A percentile compares a stretch with the other conserved stretches of the same genome.
Conservation (phyloP, 139 green algal genomes). For the Tetraselmis striata region DNA sequence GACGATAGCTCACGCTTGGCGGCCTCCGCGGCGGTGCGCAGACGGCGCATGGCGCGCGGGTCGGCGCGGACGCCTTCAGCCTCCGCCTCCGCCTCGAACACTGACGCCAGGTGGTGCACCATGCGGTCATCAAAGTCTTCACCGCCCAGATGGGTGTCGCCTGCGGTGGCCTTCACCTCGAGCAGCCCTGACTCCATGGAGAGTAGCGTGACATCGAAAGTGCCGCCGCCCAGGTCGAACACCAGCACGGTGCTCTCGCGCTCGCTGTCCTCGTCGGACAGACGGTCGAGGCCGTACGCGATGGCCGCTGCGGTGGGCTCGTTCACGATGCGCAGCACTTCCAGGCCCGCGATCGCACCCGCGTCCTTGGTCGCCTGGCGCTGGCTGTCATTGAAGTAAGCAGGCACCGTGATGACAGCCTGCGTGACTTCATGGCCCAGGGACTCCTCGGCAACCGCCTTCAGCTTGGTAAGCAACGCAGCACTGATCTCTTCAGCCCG, state of each 20-base stretch:
- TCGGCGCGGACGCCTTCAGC: background rate
- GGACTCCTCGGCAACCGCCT: slow-evolving; percentile 15
- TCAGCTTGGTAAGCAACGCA: background rate
- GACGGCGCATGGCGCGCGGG: slow-evolving; percentile 7
- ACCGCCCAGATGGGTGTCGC: slow-evolving; percentile 62
- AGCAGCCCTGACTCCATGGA: background rate
- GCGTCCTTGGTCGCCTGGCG: slow-evolving; percentile 48
- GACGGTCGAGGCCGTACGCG: slow-evolving; percentile 62
- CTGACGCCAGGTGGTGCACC: slow-evolving; percentile 10
- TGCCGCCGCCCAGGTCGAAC: slow-evolving; percentile 80
- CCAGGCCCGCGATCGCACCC: slow-evolving; percentile 28
- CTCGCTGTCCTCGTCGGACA: background rate
- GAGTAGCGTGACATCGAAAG: slow-evolving; percentile 68
- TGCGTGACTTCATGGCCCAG: slow-evolving; percentile 14
- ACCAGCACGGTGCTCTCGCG: slow-evolving; percentile 61
- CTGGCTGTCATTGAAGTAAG: slow-evolving; percentile 54
- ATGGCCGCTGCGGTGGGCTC: slow-evolving; percentile 63
- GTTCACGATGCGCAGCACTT: slow-evolving; percentile 56
- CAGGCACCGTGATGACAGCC: slow-evolving; percentile 68
- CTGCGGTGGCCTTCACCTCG: slow-evolving; percentile 14
- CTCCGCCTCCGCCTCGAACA: slow-evolving; percentile 15
- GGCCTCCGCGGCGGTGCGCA: slow-evolving; percentile 7
- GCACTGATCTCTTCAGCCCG: slow-evolving; percentile 15
- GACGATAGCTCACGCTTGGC: slow-evolving; percentile 12
- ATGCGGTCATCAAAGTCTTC: slow-evolving; percentile 60